These are phyloP conservation scores for Nicotiana undulata DNA, from an alignment of 257 asterid species.

Conservation along the genomic window DNA sequence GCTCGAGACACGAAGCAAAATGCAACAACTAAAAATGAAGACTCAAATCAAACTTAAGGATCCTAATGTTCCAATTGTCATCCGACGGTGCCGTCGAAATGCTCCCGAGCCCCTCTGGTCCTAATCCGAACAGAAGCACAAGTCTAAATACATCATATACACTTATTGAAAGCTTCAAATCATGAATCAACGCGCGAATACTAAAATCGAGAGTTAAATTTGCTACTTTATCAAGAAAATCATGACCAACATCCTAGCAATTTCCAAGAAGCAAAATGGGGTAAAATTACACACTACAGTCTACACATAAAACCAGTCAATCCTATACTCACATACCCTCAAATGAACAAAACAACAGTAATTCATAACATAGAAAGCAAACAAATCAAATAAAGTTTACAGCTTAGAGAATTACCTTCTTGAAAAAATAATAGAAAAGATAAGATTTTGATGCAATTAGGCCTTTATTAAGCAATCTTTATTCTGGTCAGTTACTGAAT, in stretches of 20 bases:
- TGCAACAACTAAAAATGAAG: too few relatives aligned
- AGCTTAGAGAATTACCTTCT: neutral
- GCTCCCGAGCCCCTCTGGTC: too few relatives aligned
- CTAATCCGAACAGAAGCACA: too few relatives aligned
- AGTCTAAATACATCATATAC: too few relatives aligned
- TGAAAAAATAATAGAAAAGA: neutral
- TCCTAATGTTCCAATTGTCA: too few relatives aligned
- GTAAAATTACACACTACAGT: slow-evolving; percentile 12
- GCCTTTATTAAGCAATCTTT: slow-evolving; percentile 5
- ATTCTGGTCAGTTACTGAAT: slow-evolving; percentile 24
- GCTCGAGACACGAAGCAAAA: too few relatives aligned
- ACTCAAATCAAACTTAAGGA: too few relatives aligned
- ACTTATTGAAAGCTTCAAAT: too few relatives aligned
- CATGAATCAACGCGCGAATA: too few relatives aligned
- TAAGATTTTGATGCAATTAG: slow-evolving; percentile 17
- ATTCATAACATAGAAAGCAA: neutral
- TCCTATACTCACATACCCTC: neutral
- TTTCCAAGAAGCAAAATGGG: neutral
- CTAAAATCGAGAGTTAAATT: too few relatives aligned
- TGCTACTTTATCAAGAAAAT: neutral
- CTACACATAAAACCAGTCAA: slow-evolving; percentile 2
- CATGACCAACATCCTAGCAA: slow-evolving; percentile 4
- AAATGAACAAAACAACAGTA: neutral
- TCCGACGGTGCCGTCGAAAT: too few relatives aligned
- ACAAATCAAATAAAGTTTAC: neutral